phyloP scores from a whole-genome alignment of 2,329 filamentous ascomycete species.

The Fusarium scirpi region DNA sequence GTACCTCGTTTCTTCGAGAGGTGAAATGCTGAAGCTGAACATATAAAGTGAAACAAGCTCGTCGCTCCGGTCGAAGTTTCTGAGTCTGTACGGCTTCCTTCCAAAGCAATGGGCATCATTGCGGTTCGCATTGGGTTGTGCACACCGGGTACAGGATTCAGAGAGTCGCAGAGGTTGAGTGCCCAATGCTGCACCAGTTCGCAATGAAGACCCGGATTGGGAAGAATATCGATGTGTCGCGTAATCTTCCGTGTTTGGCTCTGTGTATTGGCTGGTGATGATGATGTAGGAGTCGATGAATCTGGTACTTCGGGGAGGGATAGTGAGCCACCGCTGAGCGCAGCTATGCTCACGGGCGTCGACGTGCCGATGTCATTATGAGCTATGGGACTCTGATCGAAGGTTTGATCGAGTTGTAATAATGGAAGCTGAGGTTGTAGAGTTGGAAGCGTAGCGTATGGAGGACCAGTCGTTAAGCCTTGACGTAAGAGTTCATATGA shows the following conservation, averaged over 20 bases:
- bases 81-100: constrained; percentile 39
- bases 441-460: not conserved
- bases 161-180: constrained; percentile 39
- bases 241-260: not conserved
- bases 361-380: not conserved
- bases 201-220: constrained; percentile 38
- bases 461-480: constrained; percentile 15
- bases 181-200: constrained; percentile 43
- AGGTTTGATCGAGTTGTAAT: not conserved
- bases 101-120: constrained; percentile 44
- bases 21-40: constrained; percentile 43
- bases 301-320: constrained; percentile 1
- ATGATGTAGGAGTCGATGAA: not conserved
- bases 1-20: constrained; percentile 29
- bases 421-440: constrained; percentile 3
- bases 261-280: not conserved
- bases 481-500: constrained; percentile 39
- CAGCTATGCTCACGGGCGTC: constrained; percentile 3
- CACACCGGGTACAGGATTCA: constrained; percentile 40
- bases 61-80: constrained; percentile 39
- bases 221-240: constrained; percentile 36
- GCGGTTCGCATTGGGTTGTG: constrained; percentile 40
- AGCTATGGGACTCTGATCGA: not conserved
- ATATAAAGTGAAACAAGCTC: constrained; percentile 42
- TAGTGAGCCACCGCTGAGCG: not conserved